These are phyloP conservation scores for Solanum pennellii DNA, from an alignment of 257 asterid genomes.

Conservation along the genomic window DNA sequence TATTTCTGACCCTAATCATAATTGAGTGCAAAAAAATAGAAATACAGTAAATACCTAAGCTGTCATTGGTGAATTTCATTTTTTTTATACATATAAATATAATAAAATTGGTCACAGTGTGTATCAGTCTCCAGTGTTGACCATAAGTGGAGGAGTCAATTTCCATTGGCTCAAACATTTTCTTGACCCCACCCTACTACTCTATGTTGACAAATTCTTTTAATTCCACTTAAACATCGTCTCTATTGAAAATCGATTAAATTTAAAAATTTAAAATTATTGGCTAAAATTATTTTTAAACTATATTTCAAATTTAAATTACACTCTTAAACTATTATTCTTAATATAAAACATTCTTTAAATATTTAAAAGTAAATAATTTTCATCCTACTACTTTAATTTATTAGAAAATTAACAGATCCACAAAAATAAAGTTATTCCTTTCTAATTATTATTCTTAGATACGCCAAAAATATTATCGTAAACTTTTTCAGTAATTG, in stretches of 20 bases:
- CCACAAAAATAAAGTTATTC: no score
- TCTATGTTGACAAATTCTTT: not conserved
- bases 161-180: conserved; percentile 7
- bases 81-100: not conserved
- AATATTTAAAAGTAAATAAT: no score
- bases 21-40: not conserved
- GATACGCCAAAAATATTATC: no score
- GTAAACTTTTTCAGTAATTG: no score
- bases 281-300: no score
- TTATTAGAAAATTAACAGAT: no score
- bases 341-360: no score
- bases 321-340: no score
- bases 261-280: not conserved
- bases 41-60: not conserved
- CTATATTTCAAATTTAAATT: accelerated
- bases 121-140: conserved; percentile 11
- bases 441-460: no score
- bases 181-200: not conserved
- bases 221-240: not conserved
- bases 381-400: no score
- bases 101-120: not conserved
- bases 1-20: not conserved
- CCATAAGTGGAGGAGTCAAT: conserved; percentile 19
- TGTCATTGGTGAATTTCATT: not conserved
- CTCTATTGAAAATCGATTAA: not conserved